These are phyloP conservation scores for Hypomyces rosellus DNA, from an alignment of 2,329 filamentous ascomycete species.

Conservation along the genomic window DNA sequence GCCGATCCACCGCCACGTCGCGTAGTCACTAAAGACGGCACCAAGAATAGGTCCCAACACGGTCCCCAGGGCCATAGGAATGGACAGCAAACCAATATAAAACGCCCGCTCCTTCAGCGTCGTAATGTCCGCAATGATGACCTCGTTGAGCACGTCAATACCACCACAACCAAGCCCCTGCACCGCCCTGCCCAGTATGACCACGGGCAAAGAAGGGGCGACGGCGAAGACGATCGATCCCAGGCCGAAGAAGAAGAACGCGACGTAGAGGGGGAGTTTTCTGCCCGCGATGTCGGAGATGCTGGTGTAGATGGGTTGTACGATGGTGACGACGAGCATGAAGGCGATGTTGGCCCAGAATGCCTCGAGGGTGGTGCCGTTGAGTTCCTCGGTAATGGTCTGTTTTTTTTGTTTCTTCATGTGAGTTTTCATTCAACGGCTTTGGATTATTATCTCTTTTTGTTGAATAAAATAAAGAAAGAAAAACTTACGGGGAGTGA, in stretches of 20 bases:
- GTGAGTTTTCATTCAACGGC: too few species aligned
- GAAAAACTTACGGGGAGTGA: too few species aligned
- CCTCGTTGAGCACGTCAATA: conserved; percentile 1
- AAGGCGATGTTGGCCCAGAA: conserved; percentile 68
- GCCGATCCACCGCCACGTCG: conserved; percentile 25
- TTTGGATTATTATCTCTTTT: too few species aligned
- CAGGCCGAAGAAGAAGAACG: conserved; percentile 26
- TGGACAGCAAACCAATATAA: conserved; percentile 19
- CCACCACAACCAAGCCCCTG: background rate
- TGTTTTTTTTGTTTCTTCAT: too few species aligned
- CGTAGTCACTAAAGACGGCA: conserved; percentile 18
- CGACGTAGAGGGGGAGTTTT: conserved; percentile 21
- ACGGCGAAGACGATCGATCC: conserved; percentile 26
- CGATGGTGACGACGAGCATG: conserved; percentile 55
- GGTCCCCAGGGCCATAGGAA: conserved; percentile 15
- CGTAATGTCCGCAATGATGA: conserved; percentile 25
- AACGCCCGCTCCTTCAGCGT: conserved; percentile 22
- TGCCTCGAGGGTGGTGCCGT: conserved; percentile 51
- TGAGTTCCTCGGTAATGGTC: conserved; percentile 42
- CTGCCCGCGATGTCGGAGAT: conserved; percentile 27
- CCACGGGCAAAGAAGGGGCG: too few species aligned
- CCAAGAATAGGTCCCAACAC: conserved; percentile 20
- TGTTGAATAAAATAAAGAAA: too few species aligned
- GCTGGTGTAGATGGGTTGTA: conserved; percentile 39
- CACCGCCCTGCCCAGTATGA: background rate